phyloP scores from a whole-genome alignment of 768 basidiomycete species.

The Gymnopilus dilepis region DNA sequence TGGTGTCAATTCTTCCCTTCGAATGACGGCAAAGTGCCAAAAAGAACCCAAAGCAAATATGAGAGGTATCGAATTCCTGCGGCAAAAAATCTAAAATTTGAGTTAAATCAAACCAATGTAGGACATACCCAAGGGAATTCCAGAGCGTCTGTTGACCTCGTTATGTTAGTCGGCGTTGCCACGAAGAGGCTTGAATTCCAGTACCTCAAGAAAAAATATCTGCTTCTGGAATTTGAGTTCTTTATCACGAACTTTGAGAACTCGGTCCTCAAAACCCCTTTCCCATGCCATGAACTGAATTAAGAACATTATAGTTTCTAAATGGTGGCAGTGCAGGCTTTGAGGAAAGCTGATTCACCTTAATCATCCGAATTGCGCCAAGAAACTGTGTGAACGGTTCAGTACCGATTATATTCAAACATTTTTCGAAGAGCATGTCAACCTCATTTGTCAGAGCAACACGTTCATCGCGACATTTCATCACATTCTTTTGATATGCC shows the following conservation, averaged over 20 bases:
- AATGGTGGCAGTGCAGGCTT: neutral
- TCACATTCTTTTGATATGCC: conserved; percentile 41
- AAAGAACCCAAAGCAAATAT: conserved; percentile 65
- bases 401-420: too few relatives aligned
- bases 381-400: conserved; percentile 10
- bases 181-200: too few relatives aligned
- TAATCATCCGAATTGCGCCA: conserved; percentile 23
- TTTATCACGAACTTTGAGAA: conserved; percentile 59
- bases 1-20: conserved; percentile 73
- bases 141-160: conserved; percentile 12
- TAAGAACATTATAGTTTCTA: neutral
- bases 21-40: conserved; percentile 76
- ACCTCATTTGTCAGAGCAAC: conserved; percentile 81
- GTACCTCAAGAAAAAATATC: conserved; percentile 68
- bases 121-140: conserved; percentile 9
- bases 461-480: conserved; percentile 78
- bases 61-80: conserved; percentile 68
- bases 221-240: conserved; percentile 69
- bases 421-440: conserved; percentile 23
- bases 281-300: conserved; percentile 75
- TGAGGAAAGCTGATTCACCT: conserved; percentile 1
- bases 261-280: conserved; percentile 65
- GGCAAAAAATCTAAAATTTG: neutral
- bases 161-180: too few relatives aligned
- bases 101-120: neutral